phyloP scores from a whole-genome alignment of 1,284 basidiomycete genomes.

The Fistulina hepatica region DNA sequence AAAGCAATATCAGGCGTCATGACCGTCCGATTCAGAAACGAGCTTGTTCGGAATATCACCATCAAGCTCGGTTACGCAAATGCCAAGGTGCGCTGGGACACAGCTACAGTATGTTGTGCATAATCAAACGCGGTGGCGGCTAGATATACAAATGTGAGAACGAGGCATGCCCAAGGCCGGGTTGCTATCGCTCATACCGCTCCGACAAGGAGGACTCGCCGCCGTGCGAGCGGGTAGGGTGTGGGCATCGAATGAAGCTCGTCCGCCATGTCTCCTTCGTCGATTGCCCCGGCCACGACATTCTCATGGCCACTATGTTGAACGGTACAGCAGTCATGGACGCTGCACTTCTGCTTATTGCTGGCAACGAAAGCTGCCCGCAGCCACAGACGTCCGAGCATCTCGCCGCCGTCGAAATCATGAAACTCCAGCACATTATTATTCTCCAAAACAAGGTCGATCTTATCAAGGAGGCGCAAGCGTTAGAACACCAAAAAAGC shows the following conservation, averaged over 20 bases:
- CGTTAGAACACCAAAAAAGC: slow-evolving; percentile 87
- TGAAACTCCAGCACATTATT: slow-evolving; percentile 98
- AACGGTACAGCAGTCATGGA: slow-evolving; percentile 99
- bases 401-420: slow-evolving; percentile 97
- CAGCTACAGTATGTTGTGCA: background rate
- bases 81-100: slow-evolving; percentile 64
- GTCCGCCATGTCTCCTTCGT: slow-evolving; percentile 95
- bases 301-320: slow-evolving; percentile 99
- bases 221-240: slow-evolving; percentile 87
- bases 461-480: slow-evolving; percentile 85
- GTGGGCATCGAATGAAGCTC: slow-evolving; percentile 84
- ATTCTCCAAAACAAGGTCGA: slow-evolving; percentile 98
- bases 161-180: slow-evolving; percentile 83
- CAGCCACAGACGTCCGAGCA: slow-evolving; percentile 99
- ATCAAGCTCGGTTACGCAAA: slow-evolving; percentile 99
- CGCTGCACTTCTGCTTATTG: slow-evolving; percentile 89
- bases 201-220: slow-evolving; percentile 92
- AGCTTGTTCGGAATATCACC: slow-evolving; percentile 95
- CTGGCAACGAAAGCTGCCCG: slow-evolving; percentile 96
- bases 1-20: slow-evolving; percentile 99
- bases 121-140: slow-evolving; percentile 7
- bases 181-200: slow-evolving; percentile 89
- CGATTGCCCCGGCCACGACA: slow-evolving; percentile 91
- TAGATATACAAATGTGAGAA: slow-evolving; percentile 86
- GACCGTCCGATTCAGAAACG: slow-evolving; percentile 99